Base-by-base conservation (phyloP, 306 rosid species). In the Fragaria iinumae region DNA sequence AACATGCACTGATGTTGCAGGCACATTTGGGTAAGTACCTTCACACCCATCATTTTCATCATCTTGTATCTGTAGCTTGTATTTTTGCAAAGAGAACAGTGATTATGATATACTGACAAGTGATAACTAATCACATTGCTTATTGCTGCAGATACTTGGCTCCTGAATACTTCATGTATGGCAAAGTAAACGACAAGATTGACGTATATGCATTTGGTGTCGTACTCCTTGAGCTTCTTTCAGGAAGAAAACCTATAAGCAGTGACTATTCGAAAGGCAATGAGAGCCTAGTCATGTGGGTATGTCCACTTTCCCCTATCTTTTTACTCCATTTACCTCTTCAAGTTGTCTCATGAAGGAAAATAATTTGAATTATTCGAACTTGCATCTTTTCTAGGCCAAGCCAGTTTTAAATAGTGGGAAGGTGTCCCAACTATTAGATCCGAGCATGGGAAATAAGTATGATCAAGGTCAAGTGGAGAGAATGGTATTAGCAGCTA, bases 251-350 rank as follows among this genome's bases (percentile, higher is more conserved):
- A 84, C 98, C 99, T 67, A 96, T 96, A 83, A 88, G 90, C 79
- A 80, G 81, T 39, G 88, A 89, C 68, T 84, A 76, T 80, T 93
- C 94, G 5, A 93, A 92, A 83, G 99, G 99, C 77, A 96, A 89
- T 70, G 93, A 89, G 82, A 96, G 97, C 88, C 88, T 96, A 12
- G 92, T 92, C 78, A 89, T 96, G 99, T 96, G 99, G 99, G 99
- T 96, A 91, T 72, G 97, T 80, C 66, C 56, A 57, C 21, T 32
- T 79, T 70, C 29, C 75, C 84, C 39, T 25, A 44, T 23, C 63
- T 14, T 34, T 77, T 53, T 44, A 53, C 69, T 16, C n/a, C 34
- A 48, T 63, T 3, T 27, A 38, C 59, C 60, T 71, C 48, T 72
- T 73, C 53, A 57, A 59, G 53, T 80, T 75, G 45, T 55, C 71